Percentiles rank a stretch among this genome's conserved stretches.
phyloP scores from a whole-genome alignment of 805 yeast species.

The Ogataea nakhonphanomensis region DNA sequence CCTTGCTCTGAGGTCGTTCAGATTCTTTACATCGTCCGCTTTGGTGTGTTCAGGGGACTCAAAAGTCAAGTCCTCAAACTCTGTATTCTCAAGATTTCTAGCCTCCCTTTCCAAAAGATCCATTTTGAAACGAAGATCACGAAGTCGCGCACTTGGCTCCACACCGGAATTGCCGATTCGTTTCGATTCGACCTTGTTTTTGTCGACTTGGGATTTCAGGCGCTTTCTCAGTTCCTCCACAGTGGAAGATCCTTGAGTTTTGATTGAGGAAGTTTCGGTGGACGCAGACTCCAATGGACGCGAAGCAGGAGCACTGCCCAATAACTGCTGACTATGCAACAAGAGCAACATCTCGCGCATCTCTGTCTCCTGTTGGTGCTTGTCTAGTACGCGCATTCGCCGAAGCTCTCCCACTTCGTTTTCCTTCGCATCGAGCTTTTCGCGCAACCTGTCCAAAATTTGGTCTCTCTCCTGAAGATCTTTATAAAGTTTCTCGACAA shows the following conservation, averaged over 20 bases:
- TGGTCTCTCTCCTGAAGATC: constrained; percentile 64
- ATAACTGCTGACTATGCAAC: constrained; percentile 44
- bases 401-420: constrained; percentile 62
- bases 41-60: constrained; percentile 22
- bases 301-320: constrained; percentile 21
- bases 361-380: constrained; percentile 73
- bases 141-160: constrained; percentile 74
- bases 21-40: constrained; percentile 51
- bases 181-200: constrained; percentile 41
- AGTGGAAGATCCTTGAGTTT: constrained; percentile 15
- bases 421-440: constrained; percentile 57
- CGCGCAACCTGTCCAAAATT: constrained; percentile 55
- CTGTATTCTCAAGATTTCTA: constrained; percentile 79
- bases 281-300: constrained; percentile 20
- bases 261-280: constrained; percentile 12
- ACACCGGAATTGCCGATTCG: constrained; percentile 43
- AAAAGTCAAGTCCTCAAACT: constrained; percentile 52
- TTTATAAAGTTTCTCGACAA: constrained; percentile 54
- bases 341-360: constrained; percentile 68
- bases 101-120: constrained; percentile 83
- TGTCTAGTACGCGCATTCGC: constrained; percentile 56
- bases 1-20: constrained; percentile 53
- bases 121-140: constrained; percentile 78
- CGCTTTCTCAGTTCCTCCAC: constrained; percentile 36
- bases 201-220: constrained; percentile 43